A percentile compares a stretch with the other conserved stretches of the same genome.
These are phyloP conservation scores for Aciculoconidium aculeatum DNA, from an alignment of 805 yeast genomes.

Conservation along the genomic window DNA sequence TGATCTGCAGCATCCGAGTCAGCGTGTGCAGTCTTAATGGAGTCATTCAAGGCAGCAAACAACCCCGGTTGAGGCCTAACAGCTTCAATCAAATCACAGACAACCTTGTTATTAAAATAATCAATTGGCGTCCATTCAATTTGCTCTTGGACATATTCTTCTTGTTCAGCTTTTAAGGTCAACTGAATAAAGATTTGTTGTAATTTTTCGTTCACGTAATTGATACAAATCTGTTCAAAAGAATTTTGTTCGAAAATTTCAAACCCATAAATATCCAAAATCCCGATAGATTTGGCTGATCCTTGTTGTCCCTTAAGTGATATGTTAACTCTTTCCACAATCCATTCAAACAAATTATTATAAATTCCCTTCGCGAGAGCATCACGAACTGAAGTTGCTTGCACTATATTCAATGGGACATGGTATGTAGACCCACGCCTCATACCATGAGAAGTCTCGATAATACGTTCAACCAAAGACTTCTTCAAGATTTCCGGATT, in stretches of 20 bases:
- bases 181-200: constrained; percentile 96
- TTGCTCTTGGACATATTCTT: constrained; percentile 91
- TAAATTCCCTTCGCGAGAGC: constrained; percentile 93
- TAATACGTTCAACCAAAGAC: constrained; percentile 70
- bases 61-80: constrained; percentile 88
- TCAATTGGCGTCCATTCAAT: constrained; percentile 97
- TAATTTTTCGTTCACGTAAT: constrained; percentile 90
- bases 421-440: constrained; percentile 90
- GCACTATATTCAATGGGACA: constrained; percentile 85
- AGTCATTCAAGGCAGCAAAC: constrained; percentile 93
- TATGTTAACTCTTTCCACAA: constrained; percentile 81
- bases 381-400: constrained; percentile 92
- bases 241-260: constrained; percentile 94
- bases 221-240: constrained; percentile 92
- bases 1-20: constrained; percentile 96
- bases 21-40: constrained; percentile 97
- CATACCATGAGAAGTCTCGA: constrained; percentile 88
- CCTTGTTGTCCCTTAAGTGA: constrained; percentile 49
- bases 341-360: constrained; percentile 92
- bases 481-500: constrained; percentile 59
- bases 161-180: constrained; percentile 95
- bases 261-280: constrained; percentile 92
- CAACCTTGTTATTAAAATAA: constrained; percentile 92
- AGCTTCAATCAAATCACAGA: constrained; percentile 92
- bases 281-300: constrained; percentile 70